These are phyloP conservation scores for Hysterangium stoloniferum DNA, from an alignment of 768 basidiomycete genomes.

Conservation along the genomic window DNA sequence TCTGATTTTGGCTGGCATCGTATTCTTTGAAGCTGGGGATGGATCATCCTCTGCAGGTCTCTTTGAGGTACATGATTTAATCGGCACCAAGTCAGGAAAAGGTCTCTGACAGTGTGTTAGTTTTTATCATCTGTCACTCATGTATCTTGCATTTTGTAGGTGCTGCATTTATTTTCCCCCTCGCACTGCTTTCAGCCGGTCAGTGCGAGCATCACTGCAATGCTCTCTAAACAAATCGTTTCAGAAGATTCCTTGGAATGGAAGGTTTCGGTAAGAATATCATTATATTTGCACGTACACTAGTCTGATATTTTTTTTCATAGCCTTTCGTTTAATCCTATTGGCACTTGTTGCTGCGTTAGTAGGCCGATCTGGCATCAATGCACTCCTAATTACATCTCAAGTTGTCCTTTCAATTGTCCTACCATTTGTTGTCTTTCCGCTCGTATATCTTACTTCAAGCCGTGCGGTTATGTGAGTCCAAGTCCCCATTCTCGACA, in stretches of 20 bases:
- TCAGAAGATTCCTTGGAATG: slow-evolving; percentile 43
- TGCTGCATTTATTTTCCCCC: slow-evolving; percentile 38
- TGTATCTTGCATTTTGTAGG: slow-evolving; percentile 14
- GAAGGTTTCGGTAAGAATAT: slow-evolving; percentile 29
- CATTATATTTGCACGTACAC: slow-evolving; percentile 36
- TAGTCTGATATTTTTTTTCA: too few species aligned
- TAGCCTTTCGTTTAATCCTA: slow-evolving; percentile 46
- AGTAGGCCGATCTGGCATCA: slow-evolving; percentile 35
- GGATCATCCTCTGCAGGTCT: slow-evolving; percentile 30
- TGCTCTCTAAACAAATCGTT: slow-evolving; percentile 41
- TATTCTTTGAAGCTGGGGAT: slow-evolving; percentile 33
- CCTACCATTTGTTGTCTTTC: slow-evolving; percentile 38
- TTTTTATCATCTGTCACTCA: neutral
- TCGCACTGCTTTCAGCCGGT: slow-evolving; percentile 38
- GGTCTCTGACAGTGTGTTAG: too few species aligned
- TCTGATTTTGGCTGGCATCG: slow-evolving; percentile 33
- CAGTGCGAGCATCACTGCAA: slow-evolving; percentile 45
- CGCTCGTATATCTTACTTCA: slow-evolving; percentile 33
- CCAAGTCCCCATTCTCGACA: slow-evolving; percentile 11
- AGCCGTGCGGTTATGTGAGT: slow-evolving; percentile 27
- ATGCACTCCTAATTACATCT: slow-evolving; percentile 39
- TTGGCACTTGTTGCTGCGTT: slow-evolving; percentile 35
- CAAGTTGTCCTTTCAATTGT: slow-evolving; percentile 42
- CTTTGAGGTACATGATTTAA: slow-evolving; percentile 34
- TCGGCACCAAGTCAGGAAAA: slow-evolving; percentile 32